phyloP scores from a whole-genome alignment of 2,329 filamentous ascomycete species.

The Colletotrichum chrysophilum region DNA sequence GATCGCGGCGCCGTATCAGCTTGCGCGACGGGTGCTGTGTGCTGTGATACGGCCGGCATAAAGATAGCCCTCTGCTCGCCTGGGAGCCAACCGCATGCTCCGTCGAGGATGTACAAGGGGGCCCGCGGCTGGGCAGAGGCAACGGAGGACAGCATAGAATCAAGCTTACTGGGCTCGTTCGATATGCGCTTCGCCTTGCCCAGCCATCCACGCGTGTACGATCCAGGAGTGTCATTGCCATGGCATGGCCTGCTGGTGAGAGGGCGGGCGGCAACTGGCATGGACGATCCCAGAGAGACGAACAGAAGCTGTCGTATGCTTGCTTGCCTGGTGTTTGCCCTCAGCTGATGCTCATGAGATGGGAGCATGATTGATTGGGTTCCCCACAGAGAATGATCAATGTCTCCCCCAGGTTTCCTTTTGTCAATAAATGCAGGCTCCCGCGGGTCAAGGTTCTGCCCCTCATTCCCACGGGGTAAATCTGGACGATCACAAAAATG shows the following conservation, averaged over 20 bases:
- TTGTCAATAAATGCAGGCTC: conserved; percentile 21
- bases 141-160: background rate
- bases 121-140: background rate
- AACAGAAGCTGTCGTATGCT: background rate
- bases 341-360: conserved; percentile 19
- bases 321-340: background rate
- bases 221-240: background rate
- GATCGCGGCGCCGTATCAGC: conserved; percentile 12
- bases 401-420: conserved; percentile 16
- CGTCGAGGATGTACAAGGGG: background rate
- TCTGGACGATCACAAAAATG: conserved; percentile 2
- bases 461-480: conserved; percentile 8
- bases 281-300: conserved; percentile 1
- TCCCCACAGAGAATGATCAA: background rate
- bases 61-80: background rate
- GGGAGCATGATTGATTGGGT: conserved; percentile 3
- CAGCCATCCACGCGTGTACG: background rate
- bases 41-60: conserved; percentile 9
- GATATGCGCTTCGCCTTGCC: conserved; percentile 13
- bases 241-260: background rate
- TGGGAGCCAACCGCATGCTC: conserved; percentile 7
- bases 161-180: conserved; percentile 6
- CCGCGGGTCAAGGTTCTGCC: conserved; percentile 11
- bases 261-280: conserved; percentile 1
- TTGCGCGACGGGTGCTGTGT: background rate